These are phyloP conservation scores for Beauveria varroae DNA, from an alignment of 2,329 filamentous ascomycete species.

Conservation along the genomic window DNA sequence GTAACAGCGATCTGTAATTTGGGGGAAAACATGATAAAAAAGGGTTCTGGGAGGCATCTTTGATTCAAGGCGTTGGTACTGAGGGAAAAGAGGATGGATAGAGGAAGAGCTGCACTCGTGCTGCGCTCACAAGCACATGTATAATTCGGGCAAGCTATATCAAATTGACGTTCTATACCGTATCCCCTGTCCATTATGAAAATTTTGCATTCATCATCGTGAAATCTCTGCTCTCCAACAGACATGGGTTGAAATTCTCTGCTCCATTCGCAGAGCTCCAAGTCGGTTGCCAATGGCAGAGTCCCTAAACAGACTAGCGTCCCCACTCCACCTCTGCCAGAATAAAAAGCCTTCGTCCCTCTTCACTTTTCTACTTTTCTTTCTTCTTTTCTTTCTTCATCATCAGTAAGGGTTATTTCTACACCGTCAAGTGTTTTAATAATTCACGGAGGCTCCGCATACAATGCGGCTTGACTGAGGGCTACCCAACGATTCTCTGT, in stretches of 20 bases:
- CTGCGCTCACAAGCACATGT: background rate
- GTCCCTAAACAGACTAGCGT: conserved; percentile 9
- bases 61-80: conserved; percentile 3
- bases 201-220: background rate
- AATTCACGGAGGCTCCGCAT: conserved; percentile 43
- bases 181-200: background rate
- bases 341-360: conserved; percentile 8
- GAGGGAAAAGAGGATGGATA: background rate
- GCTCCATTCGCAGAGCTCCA: background rate
- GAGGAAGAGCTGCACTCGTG: background rate
- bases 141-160: background rate
- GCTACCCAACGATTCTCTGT: conserved; percentile 37
- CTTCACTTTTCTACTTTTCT: conserved; percentile 14
- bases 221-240: background rate
- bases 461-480: conserved; percentile 45
- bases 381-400: conserved; percentile 28
- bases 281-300: conserved; percentile 9
- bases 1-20: background rate
- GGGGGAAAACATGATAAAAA: conserved; percentile 9
- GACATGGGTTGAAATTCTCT: background rate
- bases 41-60: background rate
- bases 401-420: conserved; percentile 40
- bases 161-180: background rate
- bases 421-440: conserved; percentile 45
- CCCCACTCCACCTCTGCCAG: background rate